phyloP scores from a whole-genome alignment of 2,329 filamentous ascomycete genomes.

The Zasmidium cellare region DNA sequence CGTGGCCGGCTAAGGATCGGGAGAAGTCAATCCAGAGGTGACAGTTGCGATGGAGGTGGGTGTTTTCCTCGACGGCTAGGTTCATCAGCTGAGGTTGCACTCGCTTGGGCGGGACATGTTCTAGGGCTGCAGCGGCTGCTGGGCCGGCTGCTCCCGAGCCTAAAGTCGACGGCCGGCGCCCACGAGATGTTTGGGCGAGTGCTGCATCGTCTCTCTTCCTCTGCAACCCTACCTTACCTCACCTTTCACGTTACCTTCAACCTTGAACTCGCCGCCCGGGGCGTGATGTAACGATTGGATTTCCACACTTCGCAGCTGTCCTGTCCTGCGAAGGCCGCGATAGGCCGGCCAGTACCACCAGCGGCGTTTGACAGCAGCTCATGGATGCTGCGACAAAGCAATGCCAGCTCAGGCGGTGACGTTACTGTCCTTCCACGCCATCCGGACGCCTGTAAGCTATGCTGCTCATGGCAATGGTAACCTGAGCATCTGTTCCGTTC shows the following conservation, averaged over 20 bases:
- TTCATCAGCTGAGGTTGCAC: not conserved
- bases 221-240: constrained; percentile 4
- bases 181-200: too few relatives aligned
- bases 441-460: not conserved
- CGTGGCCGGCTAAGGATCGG: not conserved
- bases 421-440: not conserved
- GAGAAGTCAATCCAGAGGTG: not conserved
- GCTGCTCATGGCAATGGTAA: not conserved
- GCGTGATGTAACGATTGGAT: constrained; percentile 19
- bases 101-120: too few relatives aligned
- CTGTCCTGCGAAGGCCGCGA: not conserved
- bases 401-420: not conserved
- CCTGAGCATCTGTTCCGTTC: not conserved
- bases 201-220: not conserved
- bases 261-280: constrained; percentile 1
- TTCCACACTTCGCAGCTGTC: not conserved
- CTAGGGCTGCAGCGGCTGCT: too few relatives aligned
- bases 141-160: not conserved
- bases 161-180: too few relatives aligned
- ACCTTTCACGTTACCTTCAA: too few relatives aligned
- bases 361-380: not conserved
- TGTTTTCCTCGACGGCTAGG: too few relatives aligned
- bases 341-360: not conserved
- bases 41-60: not conserved
- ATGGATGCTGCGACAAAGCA: not conserved